Base-by-base conservation (phyloP, 768 basidiomycete species). In the Clitopilus passeckerianus region DNA sequence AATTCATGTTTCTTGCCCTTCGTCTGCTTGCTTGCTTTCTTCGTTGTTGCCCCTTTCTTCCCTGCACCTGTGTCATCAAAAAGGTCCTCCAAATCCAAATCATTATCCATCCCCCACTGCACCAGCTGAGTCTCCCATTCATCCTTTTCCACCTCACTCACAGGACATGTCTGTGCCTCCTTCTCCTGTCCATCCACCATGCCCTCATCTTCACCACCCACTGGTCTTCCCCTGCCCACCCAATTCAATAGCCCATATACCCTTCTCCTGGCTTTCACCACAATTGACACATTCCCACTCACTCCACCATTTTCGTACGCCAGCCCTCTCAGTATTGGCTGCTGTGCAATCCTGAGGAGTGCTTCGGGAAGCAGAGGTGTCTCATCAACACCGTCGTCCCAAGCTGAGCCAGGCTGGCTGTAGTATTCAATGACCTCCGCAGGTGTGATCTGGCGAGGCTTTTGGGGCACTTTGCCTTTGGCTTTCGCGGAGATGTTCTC, bases 311-410 rank as follows among this genome's bases (percentile, higher is more conserved):
- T 62, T 2, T 12, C 44, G 57, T 74, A 77, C 3, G 68, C 65
- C 0, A 61, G 70, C 0, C 85, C 85, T 20, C 79, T 75, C 7
- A 84, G 70, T 41, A 87, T 82, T 0, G 79, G 85, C 63, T 85
- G 85, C 24, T 74, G 66, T 0, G 86, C 85, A 1, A 79, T 61
- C 0, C 58, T 58, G 7, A 87, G 59, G 16, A 87, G 68, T 1
- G 68, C 65, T 0, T 59, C 22, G 0, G 83, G 83, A 0, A 84
- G 66, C 8, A 54, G 46, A 50, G 46, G 22, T 20, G 46, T 10
- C 10, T n/a, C 20, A 23, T 50, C 46, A 50, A 23, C 22, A 10
- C 20, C 46, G 20, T 50, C 18, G 46, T 50, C n/a, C 46, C 46
- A 50, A 5, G 16, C 46, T 23, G 46, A 50, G 10, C 46, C 46